Base-by-base conservation (phyloP, 2,329 filamentous ascomycete species). In the Zopfia rhizophila region DNA sequence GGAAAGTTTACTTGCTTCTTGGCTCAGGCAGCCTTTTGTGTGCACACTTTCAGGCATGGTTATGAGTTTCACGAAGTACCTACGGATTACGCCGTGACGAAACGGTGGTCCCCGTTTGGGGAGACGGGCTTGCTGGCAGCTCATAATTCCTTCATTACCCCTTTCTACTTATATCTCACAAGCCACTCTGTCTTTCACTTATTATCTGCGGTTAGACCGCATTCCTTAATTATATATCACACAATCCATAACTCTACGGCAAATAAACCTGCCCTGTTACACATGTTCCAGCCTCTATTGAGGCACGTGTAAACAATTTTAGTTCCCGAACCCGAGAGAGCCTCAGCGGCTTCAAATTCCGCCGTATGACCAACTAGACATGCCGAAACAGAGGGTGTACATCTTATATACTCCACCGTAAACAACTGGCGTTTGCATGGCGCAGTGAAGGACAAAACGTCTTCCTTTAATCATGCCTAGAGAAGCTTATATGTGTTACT, bases 331-430 rank as follows among this genome's bases (percentile, higher is more conserved):
- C n/a, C 33, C 24, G 36, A 39, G 45, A 45, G 45, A 56, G 53
- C 53, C 55, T 56, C 30, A 57, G 53, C 51, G 53, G 48, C 45
- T 44, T 47, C 31, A 29, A 42, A 50, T 36, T 57, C 45, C 49
- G 53, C 51, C 56, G 48, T 59, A 47, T 35, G 8, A 44, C 30
- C 29, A 27, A 29, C 22, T n/a, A 19, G 35, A 37, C 16, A 38
- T 46, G 5, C 21, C 39, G 38, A 46, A 35, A 41, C 28, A 33
- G n/a, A 41, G 16, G 36, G 28, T 25, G 35, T 32, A 12, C 29
- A 13, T 19, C 14, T 5, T 18, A 24, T 19, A 13, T 8, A 5
- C 29, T 33, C 28, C 27, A 12, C 27, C 18, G 5, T 22, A 33
- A 16, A 35, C 28, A 17, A n/a, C 27, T 8, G 27, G 33, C 19